Conservation (phyloP, 345 rosid genomes). For the Luvunga scandens region DNA sequence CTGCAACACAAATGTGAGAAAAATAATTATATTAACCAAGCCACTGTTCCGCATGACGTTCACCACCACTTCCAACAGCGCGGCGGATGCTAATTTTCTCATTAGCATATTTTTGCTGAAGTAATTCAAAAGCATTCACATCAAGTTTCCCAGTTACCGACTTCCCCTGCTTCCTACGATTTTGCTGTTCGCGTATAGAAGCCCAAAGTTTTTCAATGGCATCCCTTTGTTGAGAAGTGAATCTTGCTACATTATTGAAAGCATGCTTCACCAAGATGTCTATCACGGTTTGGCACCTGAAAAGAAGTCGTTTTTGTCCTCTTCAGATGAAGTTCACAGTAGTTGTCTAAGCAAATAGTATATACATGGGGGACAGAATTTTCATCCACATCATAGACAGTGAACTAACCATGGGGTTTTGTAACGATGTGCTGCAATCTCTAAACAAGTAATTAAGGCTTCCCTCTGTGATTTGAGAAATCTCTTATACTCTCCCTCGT, state of each 20-base stretch:
- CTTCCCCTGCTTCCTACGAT: constrained; percentile 88
- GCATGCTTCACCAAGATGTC: constrained; percentile 97
- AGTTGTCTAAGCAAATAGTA: not conserved
- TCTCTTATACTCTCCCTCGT: constrained; percentile 56
- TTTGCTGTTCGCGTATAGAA: constrained; percentile 78
- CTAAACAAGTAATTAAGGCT: constrained; percentile 80
- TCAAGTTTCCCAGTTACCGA: constrained; percentile 89
- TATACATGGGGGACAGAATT: not conserved
- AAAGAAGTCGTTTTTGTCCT: not conserved
- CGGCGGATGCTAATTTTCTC: constrained; percentile 86
- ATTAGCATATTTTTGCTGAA: constrained; percentile 79
- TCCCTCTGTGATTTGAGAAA: constrained; percentile 76
- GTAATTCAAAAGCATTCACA: constrained; percentile 81
- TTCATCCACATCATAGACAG: not conserved
- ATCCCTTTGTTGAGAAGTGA: constrained; percentile 76
- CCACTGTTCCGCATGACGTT: constrained; percentile 90
- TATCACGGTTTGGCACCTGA: constrained; percentile 95
- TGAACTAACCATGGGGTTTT: constrained; percentile 69
- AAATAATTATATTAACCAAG: constrained; percentile 48
- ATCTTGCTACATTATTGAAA: constrained; percentile 67
- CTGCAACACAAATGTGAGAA: not conserved
- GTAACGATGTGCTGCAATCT: constrained; percentile 89
- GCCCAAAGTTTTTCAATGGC: constrained; percentile 88
- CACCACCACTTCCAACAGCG: constrained; percentile 85
- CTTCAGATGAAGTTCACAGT: not conserved